Evolutionary conservation across 257 asterid species (phyloP).

Genomic region (Schizonepeta tenuifolia): DNA sequence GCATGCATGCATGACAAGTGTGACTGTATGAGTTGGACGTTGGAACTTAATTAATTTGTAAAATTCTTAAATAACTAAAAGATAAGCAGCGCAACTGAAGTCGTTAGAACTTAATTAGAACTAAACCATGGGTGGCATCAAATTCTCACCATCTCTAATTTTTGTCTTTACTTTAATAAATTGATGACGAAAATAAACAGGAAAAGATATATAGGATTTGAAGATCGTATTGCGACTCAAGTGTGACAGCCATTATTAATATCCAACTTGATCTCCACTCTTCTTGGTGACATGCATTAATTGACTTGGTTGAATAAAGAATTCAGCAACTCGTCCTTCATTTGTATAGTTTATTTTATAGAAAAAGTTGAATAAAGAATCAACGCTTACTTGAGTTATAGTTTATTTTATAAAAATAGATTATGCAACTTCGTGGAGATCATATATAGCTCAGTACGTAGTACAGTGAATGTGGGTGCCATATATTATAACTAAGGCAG

Average conservation of each 20-base stretch:
- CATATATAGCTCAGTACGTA: neutral
- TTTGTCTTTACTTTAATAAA: conserved; percentile 2
- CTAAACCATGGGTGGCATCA: neutral
- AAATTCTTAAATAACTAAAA: neutral
- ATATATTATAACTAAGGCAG: too few relatives aligned
- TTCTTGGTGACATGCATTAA: conserved; percentile 29
- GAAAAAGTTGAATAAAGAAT: too few relatives aligned
- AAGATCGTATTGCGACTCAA: conserved; percentile 1
- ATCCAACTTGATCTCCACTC: conserved; percentile 40
- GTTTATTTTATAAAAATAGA: neutral
- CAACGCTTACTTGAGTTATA: too few relatives aligned
- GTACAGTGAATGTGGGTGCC: neutral
- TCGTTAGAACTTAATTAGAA: too few relatives aligned
- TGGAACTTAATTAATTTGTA: neutral
- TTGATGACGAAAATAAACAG: neutral
- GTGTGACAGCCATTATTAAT: conserved; percentile 39
- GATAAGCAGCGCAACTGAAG: neutral
- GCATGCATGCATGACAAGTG: too few relatives aligned
- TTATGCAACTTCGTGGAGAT: neutral
- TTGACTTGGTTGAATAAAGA: neutral
- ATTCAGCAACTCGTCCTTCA: neutral
- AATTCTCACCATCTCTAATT: neutral
- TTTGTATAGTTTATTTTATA: too few relatives aligned
- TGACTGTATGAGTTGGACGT: neutral
- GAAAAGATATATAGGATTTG: neutral